Evolutionary conservation across 306 rosid genomes (phyloP).

Genomic region (Trifolium subterraneum): DNA sequence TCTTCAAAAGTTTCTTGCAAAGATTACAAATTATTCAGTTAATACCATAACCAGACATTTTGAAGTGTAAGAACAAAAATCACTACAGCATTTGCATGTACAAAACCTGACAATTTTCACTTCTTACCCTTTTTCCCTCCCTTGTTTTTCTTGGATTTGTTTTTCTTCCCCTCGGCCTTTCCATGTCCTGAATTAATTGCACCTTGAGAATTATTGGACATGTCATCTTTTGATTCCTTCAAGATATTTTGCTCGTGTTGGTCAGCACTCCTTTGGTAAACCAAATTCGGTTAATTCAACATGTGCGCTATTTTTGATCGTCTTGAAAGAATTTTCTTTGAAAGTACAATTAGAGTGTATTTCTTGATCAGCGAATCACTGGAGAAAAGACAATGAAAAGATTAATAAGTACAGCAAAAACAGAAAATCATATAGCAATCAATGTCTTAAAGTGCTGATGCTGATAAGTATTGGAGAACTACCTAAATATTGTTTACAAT

Average conservation of each 20-base stretch:
- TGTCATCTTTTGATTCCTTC: conserved; percentile 25
- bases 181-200: conserved; percentile 10
- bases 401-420: not conserved
- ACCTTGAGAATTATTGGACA: conserved; percentile 27
- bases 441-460: not conserved
- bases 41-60: no score
- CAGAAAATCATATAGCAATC: not conserved
- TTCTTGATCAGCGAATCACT: conserved; percentile 16
- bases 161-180: conserved; percentile 33
- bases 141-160: conserved; percentile 28
- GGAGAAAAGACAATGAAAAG: not conserved
- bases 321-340: conserved; percentile 6
- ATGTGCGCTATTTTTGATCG: not conserved
- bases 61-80: not conserved
- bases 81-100: conserved; percentile 4
- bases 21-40: no score
- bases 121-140: conserved; percentile 35
- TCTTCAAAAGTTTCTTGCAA: conserved; percentile 10
- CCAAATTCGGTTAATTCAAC: not conserved
- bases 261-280: conserved; percentile 4
- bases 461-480: not conserved
- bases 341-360: conserved; percentile 8
- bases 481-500: no score
- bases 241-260: conserved; percentile 2
- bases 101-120: conserved; percentile 9